These are phyloP conservation scores for Pleoardoris graminearum DNA, from an alignment of 2,329 filamentous ascomycete genomes.

Conservation along the genomic window DNA sequence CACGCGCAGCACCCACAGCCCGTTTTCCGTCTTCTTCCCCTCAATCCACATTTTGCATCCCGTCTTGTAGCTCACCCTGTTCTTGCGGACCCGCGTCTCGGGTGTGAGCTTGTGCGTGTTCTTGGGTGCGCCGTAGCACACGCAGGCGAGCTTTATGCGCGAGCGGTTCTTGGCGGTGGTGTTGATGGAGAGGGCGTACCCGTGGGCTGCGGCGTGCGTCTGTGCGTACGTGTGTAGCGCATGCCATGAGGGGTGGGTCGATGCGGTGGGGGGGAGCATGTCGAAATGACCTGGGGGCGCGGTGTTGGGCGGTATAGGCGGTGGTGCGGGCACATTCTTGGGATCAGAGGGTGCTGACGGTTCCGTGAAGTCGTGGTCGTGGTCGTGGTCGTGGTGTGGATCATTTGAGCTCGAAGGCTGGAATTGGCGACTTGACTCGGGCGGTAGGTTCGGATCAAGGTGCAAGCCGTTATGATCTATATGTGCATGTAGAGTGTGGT, in stretches of 20 bases:
- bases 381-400: constrained; percentile 7
- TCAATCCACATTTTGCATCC: constrained; percentile 44
- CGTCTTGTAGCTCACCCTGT: constrained; percentile 40
- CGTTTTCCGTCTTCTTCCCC: constrained; percentile 37
- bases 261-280: constrained; percentile 35
- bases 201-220: constrained; percentile 37
- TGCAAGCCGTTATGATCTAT: constrained; percentile 17
- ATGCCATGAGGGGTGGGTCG: constrained; percentile 33
- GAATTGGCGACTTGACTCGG: not conserved
- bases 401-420: not conserved
- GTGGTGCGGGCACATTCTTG: constrained; percentile 5
- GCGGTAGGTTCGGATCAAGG: constrained; percentile 10
- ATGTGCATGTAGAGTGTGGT: constrained; percentile 6
- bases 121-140: constrained; percentile 42
- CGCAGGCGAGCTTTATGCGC: constrained; percentile 42
- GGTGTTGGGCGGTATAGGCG: constrained; percentile 16
- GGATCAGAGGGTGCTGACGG: not conserved
- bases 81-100: constrained; percentile 41
- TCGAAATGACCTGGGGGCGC: constrained; percentile 28
- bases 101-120: constrained; percentile 43
- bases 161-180: constrained; percentile 43
- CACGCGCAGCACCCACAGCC: constrained; percentile 35
- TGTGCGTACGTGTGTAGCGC: constrained; percentile 39
- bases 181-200: constrained; percentile 43
- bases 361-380: constrained; percentile 9